Conservation (phyloP, 2,329 filamentous ascomycete species). For the Uncinocarpus reesii region DNA sequence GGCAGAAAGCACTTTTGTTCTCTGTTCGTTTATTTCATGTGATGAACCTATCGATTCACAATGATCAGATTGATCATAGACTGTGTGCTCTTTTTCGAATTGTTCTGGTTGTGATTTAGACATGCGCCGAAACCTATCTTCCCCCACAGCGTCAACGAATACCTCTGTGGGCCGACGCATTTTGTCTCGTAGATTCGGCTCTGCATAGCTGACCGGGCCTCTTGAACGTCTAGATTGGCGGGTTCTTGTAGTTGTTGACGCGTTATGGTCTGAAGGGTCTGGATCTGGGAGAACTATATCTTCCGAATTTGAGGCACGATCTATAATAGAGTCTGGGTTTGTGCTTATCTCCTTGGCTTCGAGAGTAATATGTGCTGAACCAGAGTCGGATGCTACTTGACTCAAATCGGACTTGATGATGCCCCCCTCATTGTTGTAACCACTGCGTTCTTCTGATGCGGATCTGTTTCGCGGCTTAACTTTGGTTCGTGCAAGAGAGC, state of each 20-base stretch:
- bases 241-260: slow-evolving; percentile 2
- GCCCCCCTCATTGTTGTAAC: not conserved
- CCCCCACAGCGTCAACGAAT: slow-evolving; percentile 62
- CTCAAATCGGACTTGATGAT: not conserved
- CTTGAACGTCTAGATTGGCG: slow-evolving; percentile 47
- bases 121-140: slow-evolving; percentile 39
- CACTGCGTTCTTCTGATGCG: not conserved
- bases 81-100: slow-evolving; percentile 21
- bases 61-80: slow-evolving; percentile 8
- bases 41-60: slow-evolving; percentile 9
- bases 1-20: not conserved
- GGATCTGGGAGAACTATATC: not conserved
- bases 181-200: slow-evolving; percentile 70
- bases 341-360: not conserved
- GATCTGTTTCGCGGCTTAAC: not conserved
- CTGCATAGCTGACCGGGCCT: slow-evolving; percentile 65
- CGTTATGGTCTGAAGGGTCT: not conserved
- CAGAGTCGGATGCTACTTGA: too few species aligned
- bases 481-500: not conserved
- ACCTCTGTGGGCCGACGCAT: slow-evolving; percentile 73
- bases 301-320: not conserved
- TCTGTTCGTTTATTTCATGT: not conserved
- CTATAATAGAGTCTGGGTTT: not conserved
- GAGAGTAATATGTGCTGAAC: too few species aligned
- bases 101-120: slow-evolving; percentile 38